Evolutionary conservation across 1,284 basidiomycete species (phyloP), one percentile per base, ranked within the genome.

Genomic region (Irpex sp.): DNA sequence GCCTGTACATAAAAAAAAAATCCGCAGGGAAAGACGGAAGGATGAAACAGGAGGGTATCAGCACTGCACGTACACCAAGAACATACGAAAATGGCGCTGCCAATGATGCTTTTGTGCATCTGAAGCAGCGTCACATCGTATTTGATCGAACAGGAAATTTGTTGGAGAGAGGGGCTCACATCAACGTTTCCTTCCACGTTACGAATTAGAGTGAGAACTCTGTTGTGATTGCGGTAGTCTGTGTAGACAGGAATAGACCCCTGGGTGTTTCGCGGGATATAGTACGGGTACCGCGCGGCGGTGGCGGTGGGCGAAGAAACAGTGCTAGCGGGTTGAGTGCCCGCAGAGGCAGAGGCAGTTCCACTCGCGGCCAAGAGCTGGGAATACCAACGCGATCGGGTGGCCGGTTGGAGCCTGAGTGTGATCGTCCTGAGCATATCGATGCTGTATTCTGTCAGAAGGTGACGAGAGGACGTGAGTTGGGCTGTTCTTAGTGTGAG

Each of bases 221-320:
- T 82, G 5, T 85, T 82, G 64, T 86, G 83, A 72, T 88, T 89
- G 67, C 87, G 85, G 60, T 89, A 74, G 73, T 91, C 88, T 48
- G 87, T 84, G 73, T 90, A 91, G 21, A 92, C 87, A 58, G 89
- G 89, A 34, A 92, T 80, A 58, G 82, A 82, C 44, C 87, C 87
- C 60, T 79, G 79, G 49, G 82, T 73, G 74, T 88, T 92, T 66
- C 89, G 83, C 36, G 82, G 80, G 59, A 92, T 78, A 64, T 82
- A 83, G 75, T 90, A 92, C 48, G 82, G 75, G 58, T 76, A 74
- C 63, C 61, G 65, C 17, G 67, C 62, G 55, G 66, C 56, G 40
- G 68, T 44, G 37, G 59, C 56, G 15, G 63, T 9, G n/a, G 58
- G 40, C 48, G 65, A 56, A 15, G 63, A 44, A 56, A 63, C 47